phyloP scores from a whole-genome alignment of 768 basidiomycete species.

The Pleurotus ostreatus region DNA sequence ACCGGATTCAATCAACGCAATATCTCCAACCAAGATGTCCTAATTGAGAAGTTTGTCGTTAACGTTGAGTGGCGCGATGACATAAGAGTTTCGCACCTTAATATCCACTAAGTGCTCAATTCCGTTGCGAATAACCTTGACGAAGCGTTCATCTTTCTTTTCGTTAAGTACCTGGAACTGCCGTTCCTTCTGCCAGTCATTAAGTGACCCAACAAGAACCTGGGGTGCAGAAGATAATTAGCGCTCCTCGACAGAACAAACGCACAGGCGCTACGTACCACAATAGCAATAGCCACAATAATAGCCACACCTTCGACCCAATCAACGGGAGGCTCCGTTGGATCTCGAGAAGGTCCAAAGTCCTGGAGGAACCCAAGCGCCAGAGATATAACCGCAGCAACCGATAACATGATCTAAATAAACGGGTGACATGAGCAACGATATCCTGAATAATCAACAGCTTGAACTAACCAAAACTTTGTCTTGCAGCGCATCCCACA shows the following conservation, averaged over 20 bases:
- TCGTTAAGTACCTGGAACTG: slow-evolving; percentile 92
- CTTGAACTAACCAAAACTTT: slow-evolving; percentile 65
- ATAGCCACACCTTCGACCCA: slow-evolving; percentile 96
- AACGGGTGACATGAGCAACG: slow-evolving; percentile 1
- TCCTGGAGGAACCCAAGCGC: slow-evolving; percentile 94
- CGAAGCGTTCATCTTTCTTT: slow-evolving; percentile 90
- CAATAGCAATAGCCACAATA: slow-evolving; percentile 70
- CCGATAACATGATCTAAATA: slow-evolving; percentile 75
- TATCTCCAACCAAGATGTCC: slow-evolving; percentile 92
- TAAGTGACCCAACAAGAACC: slow-evolving; percentile 89
- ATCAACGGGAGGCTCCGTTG: slow-evolving; percentile 75
- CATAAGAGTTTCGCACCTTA: slow-evolving; percentile 46
- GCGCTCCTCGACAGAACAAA: too few species aligned
- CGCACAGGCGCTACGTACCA: slow-evolving; percentile 39
- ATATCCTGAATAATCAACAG: slow-evolving; percentile 22
- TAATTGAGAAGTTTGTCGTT: slow-evolving; percentile 30
- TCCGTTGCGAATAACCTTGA: slow-evolving; percentile 78
- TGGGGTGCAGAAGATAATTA: slow-evolving; percentile 18
- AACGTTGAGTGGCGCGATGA: slow-evolving; percentile 11
- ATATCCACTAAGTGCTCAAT: slow-evolving; percentile 73
- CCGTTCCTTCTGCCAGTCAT: slow-evolving; percentile 98
- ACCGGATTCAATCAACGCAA: slow-evolving; percentile 89
- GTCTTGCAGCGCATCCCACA: slow-evolving; percentile 87
- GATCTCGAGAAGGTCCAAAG: slow-evolving; percentile 64
- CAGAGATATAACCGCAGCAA: slow-evolving; percentile 90